A percentile compares a stretch with the other conserved stretches of the same genome.
These are phyloP conservation scores for Acorus gramineus DNA, from an alignment of 106 monocot genomes.

Conservation along the genomic window DNA sequence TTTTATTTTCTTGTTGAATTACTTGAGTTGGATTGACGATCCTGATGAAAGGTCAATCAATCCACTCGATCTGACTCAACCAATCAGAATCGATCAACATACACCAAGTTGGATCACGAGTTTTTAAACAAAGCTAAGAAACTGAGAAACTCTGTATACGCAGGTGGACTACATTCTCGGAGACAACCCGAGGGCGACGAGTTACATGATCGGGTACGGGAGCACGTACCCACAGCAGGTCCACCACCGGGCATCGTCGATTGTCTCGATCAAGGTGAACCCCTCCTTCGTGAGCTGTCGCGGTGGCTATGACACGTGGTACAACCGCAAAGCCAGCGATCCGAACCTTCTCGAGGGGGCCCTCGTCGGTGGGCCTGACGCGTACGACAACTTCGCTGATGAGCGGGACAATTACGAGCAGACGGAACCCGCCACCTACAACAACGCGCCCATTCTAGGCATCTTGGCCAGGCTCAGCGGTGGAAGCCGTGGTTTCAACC, in stretches of 20 bases:
- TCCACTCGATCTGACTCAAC: too few species aligned
- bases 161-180: constrained; percentile 89
- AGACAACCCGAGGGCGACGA: constrained; percentile 84
- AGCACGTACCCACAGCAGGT: constrained; percentile 71
- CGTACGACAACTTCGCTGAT: constrained; percentile 73
- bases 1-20: too few species aligned
- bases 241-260: constrained; percentile 88
- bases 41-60: too few species aligned
- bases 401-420: constrained; percentile 80
- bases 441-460: constrained; percentile 79
- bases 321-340: constrained; percentile 37
- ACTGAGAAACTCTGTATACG: neutral
- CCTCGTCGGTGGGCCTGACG: constrained; percentile 82
- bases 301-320: constrained; percentile 78
- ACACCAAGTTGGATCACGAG: too few species aligned
- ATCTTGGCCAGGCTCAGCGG: constrained; percentile 60
- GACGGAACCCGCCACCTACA: constrained; percentile 90
- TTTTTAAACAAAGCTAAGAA: too few species aligned
- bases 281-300: constrained; percentile 67
- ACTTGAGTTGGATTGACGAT: too few species aligned
- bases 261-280: constrained; percentile 69
- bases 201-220: constrained; percentile 98
- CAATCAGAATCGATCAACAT: too few species aligned
- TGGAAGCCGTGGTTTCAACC: constrained; percentile 35
- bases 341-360: constrained; percentile 85